Percentiles rank a stretch among this genome's conserved stretches.
phyloP scores from a whole-genome alignment of 257 asterid species.

The Craterostigma plantagineum region DNA sequence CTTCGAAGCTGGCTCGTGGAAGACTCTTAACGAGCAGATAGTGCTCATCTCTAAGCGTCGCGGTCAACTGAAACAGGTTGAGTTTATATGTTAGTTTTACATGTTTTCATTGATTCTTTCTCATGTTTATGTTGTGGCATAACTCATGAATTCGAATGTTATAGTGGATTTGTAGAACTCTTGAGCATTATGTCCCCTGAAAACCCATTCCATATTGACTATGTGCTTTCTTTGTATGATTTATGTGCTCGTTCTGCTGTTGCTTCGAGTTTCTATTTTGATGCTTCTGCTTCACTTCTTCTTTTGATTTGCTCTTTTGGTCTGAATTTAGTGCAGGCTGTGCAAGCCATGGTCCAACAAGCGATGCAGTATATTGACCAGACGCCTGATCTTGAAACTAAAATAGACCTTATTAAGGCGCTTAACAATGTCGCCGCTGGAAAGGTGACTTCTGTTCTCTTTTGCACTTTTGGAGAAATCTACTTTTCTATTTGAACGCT shows the following conservation, averaged over 20 bases:
- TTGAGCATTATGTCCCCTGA: too few relatives aligned
- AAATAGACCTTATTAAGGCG: constrained; percentile 79
- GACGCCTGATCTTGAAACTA: constrained; percentile 81
- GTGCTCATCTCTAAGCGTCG: constrained; percentile 80
- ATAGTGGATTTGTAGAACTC: too few relatives aligned
- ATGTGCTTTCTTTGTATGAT: too few relatives aligned
- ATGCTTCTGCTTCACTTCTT: too few relatives aligned
- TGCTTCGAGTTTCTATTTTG: too few relatives aligned
- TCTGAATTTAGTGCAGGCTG: constrained; percentile 42
- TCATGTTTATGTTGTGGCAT: too few relatives aligned
- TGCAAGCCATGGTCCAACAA: constrained; percentile 92
- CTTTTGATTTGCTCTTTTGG: not conserved
- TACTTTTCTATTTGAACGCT: not conserved
- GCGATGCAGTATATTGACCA: constrained; percentile 90
- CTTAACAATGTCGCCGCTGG: constrained; percentile 90
- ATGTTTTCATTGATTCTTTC: not conserved
- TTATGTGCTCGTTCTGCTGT: too few relatives aligned
- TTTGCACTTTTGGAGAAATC: not conserved
- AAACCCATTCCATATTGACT: too few relatives aligned
- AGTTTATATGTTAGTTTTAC: not conserved
- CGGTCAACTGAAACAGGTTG: constrained; percentile 90
- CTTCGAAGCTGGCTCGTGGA: constrained; percentile 86
- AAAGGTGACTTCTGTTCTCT: constrained; percentile 32
- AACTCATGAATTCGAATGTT: too few relatives aligned
- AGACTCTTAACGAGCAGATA: constrained; percentile 74